These are phyloP conservation scores for Canavalia ensiformis DNA, from an alignment of 306 rosid species.

Conservation along the genomic window DNA sequence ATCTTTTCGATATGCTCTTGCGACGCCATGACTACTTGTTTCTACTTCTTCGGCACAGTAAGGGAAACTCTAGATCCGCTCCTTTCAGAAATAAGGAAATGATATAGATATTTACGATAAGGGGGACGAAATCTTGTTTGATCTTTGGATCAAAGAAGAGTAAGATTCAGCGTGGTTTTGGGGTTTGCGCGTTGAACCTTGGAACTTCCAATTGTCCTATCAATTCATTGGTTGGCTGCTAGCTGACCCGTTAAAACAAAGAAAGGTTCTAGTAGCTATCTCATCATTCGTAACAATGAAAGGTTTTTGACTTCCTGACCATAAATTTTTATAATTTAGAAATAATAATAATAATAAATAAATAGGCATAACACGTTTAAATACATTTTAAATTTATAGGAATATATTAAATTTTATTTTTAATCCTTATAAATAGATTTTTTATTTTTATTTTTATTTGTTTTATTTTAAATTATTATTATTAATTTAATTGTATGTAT, in stretches of 20 bases:
- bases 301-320: too few relatives aligned
- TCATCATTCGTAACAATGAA: too few relatives aligned
- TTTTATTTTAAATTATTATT: too few relatives aligned
- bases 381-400: too few relatives aligned
- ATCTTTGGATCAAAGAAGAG: neutral
- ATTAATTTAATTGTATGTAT: too few relatives aligned
- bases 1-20: constrained; percentile 73
- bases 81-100: neutral
- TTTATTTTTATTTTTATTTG: too few relatives aligned
- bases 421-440: too few relatives aligned
- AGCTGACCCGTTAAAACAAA: neutral
- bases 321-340: too few relatives aligned
- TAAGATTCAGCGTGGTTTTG: neutral
- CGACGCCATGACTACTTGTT: constrained; percentile 57
- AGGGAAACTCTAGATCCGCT: constrained; percentile 29
- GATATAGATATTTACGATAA: neutral
- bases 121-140: neutral
- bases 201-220: neutral
- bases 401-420: too few relatives aligned
- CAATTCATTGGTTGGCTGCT: neutral
- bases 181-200: constrained; percentile 18
- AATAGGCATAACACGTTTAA: too few relatives aligned
- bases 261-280: too few relatives aligned
- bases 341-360: too few relatives aligned
- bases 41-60: neutral